These are phyloP conservation scores for Strobilomyces dryophilus DNA, from an alignment of 768 basidiomycete species.

Conservation along the genomic window DNA sequence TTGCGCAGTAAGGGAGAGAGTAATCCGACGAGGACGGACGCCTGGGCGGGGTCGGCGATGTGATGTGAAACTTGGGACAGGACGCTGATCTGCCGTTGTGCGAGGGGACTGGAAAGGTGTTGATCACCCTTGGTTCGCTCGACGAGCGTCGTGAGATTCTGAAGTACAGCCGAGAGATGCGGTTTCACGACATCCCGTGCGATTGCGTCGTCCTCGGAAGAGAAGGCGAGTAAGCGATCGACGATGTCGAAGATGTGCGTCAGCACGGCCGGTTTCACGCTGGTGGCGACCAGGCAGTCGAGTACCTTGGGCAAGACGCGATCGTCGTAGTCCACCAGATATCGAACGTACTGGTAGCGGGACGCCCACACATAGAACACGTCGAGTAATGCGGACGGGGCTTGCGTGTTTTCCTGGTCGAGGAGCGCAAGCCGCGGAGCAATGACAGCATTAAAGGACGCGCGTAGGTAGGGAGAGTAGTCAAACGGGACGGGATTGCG, in stretches of 20 bases:
- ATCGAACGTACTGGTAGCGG: conserved; percentile 49
- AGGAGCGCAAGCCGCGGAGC: conserved; percentile 75
- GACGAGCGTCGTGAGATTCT: conserved; percentile 66
- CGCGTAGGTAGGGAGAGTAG: conserved; percentile 64
- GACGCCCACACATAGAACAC: conserved; percentile 77
- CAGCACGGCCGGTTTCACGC: conserved; percentile 84
- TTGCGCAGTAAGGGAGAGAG: conserved; percentile 79
- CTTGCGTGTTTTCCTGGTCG: conserved; percentile 84
- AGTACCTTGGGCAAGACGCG: conserved; percentile 74
- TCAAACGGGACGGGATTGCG: conserved; percentile 68
- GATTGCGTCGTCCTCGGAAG: conserved; percentile 46
- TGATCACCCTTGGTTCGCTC: conserved; percentile 52
- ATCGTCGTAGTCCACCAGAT: conserved; percentile 67
- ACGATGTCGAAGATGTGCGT: conserved; percentile 81
- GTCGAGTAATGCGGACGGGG: conserved; percentile 85
- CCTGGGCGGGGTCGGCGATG: conserved; percentile 65
- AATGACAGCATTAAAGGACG: conserved; percentile 68
- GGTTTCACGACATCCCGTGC: conserved; percentile 59
- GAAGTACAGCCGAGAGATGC: conserved; percentile 65
- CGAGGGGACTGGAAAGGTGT: conserved; percentile 55
- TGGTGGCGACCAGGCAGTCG: conserved; percentile 73
- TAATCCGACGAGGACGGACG: conserved; percentile 63
- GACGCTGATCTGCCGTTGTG: conserved; percentile 78
- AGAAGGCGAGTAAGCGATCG: conserved; percentile 59
- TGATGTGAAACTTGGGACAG: conserved; percentile 78